Conservation (phyloP, 768 basidiomycete species). For the Phaeotremella fagi region DNA sequence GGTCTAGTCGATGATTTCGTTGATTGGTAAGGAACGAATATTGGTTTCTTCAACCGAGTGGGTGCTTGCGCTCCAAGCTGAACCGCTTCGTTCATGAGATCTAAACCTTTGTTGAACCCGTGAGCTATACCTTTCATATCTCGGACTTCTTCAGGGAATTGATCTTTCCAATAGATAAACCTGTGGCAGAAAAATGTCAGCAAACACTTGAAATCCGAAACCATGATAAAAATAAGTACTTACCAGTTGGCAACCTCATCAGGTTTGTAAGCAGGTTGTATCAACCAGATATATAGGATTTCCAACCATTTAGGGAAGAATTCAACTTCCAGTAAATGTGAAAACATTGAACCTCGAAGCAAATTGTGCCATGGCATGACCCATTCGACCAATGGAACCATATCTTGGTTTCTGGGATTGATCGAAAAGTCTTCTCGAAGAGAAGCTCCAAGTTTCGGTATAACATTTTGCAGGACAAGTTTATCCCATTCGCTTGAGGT, state of each 20-base stretch:
- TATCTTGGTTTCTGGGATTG: slow-evolving; percentile 85
- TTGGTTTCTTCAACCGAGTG: slow-evolving; percentile 56
- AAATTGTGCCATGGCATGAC: slow-evolving; percentile 73
- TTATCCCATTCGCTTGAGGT: slow-evolving; percentile 79
- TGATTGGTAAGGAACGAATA: slow-evolving; percentile 50
- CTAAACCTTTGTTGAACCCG: slow-evolving; percentile 82
- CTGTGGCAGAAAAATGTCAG: slow-evolving; percentile 23
- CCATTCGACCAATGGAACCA: slow-evolving; percentile 65
- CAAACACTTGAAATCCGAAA: background rate
- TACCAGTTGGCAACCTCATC: slow-evolving; percentile 95
- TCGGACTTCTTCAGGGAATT: slow-evolving; percentile 68
- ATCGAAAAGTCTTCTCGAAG: slow-evolving; percentile 74
- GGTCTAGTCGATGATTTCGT: slow-evolving; percentile 43
- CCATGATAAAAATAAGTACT: slow-evolving; percentile 24
- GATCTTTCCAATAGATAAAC: slow-evolving; percentile 71
- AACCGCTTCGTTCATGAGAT: slow-evolving; percentile 91
- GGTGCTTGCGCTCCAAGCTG: slow-evolving; percentile 74
- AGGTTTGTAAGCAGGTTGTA: slow-evolving; percentile 79
- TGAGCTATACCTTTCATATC: slow-evolving; percentile 61
- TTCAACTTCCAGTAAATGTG: slow-evolving; percentile 78
- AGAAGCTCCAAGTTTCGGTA: slow-evolving; percentile 80
- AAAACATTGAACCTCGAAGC: slow-evolving; percentile 69
- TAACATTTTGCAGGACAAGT: slow-evolving; percentile 79
- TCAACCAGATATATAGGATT: slow-evolving; percentile 83
- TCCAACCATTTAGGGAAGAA: slow-evolving; percentile 98